A percentile compares a stretch with the other conserved stretches of the same genome.
Conservation (phyloP, 257 asterid species). For the Verbascum thapsus region DNA sequence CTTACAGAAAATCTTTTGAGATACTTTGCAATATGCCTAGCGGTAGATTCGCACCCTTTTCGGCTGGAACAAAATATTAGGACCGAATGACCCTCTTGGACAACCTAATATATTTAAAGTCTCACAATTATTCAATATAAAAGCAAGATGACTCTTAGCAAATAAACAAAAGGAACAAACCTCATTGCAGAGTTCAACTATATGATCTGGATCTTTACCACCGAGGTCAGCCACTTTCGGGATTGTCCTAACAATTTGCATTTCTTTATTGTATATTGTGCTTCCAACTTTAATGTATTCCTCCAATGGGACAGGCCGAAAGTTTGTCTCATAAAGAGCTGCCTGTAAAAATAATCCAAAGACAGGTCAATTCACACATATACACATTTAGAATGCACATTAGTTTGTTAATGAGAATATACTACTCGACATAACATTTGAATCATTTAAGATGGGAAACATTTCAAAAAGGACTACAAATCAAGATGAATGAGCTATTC, state of each 20-base stretch:
- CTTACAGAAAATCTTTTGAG: constrained; percentile 60
- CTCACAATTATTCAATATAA: constrained; percentile 25
- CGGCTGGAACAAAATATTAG: constrained; percentile 95
- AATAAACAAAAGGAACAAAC: constrained; percentile 42
- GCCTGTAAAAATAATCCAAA: constrained; percentile 55
- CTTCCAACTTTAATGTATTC: constrained; percentile 86
- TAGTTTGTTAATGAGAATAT: constrained; percentile 1
- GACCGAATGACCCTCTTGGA: constrained; percentile 97
- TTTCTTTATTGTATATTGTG: constrained; percentile 73
- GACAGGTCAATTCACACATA: constrained; percentile 24
- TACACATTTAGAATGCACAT: constrained; percentile 5
- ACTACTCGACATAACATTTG: not conserved
- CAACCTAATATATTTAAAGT: constrained; percentile 59
- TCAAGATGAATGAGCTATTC: constrained; percentile 5
- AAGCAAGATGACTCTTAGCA: constrained; percentile 26
- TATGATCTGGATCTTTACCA: constrained; percentile 97
- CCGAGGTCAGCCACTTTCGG: constrained; percentile 74
- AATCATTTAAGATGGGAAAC: not conserved
- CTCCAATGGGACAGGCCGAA: constrained; percentile 97
- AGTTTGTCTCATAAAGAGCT: constrained; percentile 88
- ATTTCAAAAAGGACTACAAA: constrained; percentile 9
- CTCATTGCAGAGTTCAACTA: constrained; percentile 96
- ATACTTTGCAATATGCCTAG: constrained; percentile 84
- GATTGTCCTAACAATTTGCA: constrained; percentile 74
- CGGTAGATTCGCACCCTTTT: constrained; percentile 97